phyloP scores from a whole-genome alignment of 2,329 filamentous ascomycete genomes.

The Sarocladium strictum region DNA sequence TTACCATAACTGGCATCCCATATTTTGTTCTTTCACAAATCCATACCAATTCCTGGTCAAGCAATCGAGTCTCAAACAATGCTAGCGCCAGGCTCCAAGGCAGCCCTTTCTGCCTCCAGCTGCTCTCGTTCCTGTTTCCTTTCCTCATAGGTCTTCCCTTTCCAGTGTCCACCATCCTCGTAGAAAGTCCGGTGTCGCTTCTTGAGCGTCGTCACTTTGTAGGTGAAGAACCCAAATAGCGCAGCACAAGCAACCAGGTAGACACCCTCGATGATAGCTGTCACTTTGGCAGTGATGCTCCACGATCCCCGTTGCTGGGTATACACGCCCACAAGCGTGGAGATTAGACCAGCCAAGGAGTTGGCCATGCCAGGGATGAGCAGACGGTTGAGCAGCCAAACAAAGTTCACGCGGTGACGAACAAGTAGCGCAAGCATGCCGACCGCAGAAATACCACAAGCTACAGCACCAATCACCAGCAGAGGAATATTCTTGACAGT shows the following conservation, averaged over 20 bases:
- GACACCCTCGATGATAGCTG: constrained; percentile 28
- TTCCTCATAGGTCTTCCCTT: constrained; percentile 2
- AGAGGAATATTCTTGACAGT: constrained; percentile 29
- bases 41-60: neutral
- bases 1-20: neutral
- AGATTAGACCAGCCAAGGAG: constrained; percentile 42
- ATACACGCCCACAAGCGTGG: constrained; percentile 44
- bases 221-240: constrained; percentile 23
- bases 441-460: constrained; percentile 28
- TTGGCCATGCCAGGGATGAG: constrained; percentile 41
- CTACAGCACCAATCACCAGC: constrained; percentile 36
- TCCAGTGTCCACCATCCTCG: constrained; percentile 4
- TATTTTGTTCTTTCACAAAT: neutral
- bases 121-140: constrained; percentile 7
- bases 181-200: constrained; percentile 21
- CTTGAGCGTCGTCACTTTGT: constrained; percentile 22
- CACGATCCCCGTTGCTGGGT: constrained; percentile 37
- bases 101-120: neutral
- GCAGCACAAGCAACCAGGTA: constrained; percentile 19
- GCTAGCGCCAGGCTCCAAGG: constrained; percentile 5
- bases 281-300: constrained; percentile 33
- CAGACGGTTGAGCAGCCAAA: constrained; percentile 47
- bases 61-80: neutral
- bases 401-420: constrained; percentile 40
- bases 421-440: constrained; percentile 38